phyloP scores from a whole-genome alignment of 2,329 filamentous ascomycete genomes.

The Apiospora kogelbergensis region DNA sequence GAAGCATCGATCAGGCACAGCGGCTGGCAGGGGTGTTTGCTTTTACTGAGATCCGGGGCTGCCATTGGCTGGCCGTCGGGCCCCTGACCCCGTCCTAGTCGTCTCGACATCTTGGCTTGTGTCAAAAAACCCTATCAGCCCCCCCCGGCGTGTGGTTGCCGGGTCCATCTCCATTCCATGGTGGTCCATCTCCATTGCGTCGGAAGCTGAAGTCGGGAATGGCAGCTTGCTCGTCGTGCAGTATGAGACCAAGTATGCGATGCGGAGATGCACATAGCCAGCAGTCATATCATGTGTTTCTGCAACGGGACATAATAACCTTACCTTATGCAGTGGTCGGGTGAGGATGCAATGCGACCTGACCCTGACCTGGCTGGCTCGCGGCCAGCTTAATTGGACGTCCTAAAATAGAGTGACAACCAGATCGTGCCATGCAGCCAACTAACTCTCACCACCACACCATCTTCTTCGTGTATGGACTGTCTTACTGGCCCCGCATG shows the following conservation, averaged over 20 bases:
- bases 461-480: neutral
- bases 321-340: neutral
- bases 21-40: neutral
- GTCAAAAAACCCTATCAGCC: neutral
- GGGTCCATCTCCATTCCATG: neutral
- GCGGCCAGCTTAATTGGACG: neutral
- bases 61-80: neutral
- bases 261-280: neutral
- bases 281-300: neutral
- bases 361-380: neutral
- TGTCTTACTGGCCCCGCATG: neutral
- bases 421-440: neutral
- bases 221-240: neutral
- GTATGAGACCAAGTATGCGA: neutral
- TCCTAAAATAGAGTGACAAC: neutral
- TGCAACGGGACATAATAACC: constrained; percentile 1
- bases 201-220: neutral
- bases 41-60: neutral
- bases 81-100: neutral
- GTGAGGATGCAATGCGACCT: neutral
- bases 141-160: neutral
- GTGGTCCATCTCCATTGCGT: neutral
- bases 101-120: constrained; percentile 10
- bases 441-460: neutral
- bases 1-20: constrained; percentile 11